Evolutionary conservation across 352 stramenopile genomes (phyloP).

Genomic region (Phytophthora meadii): DNA sequence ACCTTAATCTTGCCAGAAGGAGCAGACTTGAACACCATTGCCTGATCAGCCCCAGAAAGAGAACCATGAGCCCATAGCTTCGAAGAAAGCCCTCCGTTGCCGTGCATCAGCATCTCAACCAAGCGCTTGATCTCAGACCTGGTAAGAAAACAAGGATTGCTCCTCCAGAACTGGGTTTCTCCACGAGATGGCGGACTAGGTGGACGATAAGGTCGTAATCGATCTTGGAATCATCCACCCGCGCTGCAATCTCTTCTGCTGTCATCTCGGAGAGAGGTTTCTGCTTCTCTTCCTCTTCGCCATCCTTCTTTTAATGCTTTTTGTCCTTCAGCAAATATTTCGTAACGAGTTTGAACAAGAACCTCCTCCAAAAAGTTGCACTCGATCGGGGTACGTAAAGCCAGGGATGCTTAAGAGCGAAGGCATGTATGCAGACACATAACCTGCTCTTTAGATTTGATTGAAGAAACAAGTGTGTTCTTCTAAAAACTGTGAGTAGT

Average conservation of each 20-base stretch:
- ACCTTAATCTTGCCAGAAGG: slow-evolving; percentile 81
- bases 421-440: slow-evolving; percentile 59
- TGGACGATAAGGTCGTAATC: slow-evolving; percentile 95
- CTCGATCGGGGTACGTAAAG: slow-evolving; percentile 83
- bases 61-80: slow-evolving; percentile 80
- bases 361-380: slow-evolving; percentile 85
- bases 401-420: slow-evolving; percentile 88
- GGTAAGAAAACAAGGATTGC: slow-evolving; percentile 88
- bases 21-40: slow-evolving; percentile 72
- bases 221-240: slow-evolving; percentile 91
- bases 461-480: not conserved
- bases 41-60: slow-evolving; percentile 75
- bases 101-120: slow-evolving; percentile 62
- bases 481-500: too few species aligned
- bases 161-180: slow-evolving; percentile 39
- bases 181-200: slow-evolving; percentile 72
- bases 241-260: slow-evolving; percentile 58
- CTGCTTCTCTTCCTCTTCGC: slow-evolving; percentile 29
- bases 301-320: slow-evolving; percentile 58
- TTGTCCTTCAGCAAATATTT: slow-evolving; percentile 65
- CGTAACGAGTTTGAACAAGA: slow-evolving; percentile 62
- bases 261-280: slow-evolving; percentile 45
- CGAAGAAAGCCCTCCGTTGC: slow-evolving; percentile 40
- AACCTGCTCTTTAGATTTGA: slow-evolving; percentile 6
- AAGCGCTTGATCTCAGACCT: slow-evolving; percentile 85